Conservation (phyloP, 2,329 filamentous ascomycete species). For the Huntiella bhutanensis region DNA sequence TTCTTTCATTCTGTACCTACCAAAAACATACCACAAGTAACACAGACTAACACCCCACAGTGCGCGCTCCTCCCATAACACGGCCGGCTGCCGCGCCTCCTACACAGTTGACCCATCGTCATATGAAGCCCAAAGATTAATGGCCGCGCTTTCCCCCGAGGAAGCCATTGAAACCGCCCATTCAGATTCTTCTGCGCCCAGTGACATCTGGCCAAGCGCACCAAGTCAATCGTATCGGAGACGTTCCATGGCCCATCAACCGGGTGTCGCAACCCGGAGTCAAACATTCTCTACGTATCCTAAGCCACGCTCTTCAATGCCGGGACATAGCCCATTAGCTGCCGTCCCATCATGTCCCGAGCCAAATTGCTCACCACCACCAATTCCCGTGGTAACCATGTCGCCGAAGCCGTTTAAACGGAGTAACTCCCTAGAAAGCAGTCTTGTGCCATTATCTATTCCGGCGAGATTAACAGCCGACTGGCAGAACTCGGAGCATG, state of each 20-base stretch:
- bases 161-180: constrained; percentile 17
- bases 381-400: not conserved
- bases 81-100: constrained; percentile 19
- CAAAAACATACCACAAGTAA: not conserved
- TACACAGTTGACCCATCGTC: constrained; percentile 26
- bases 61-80: constrained; percentile 3
- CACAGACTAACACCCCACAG: not conserved
- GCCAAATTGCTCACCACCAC: not conserved
- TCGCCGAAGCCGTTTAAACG: not conserved
- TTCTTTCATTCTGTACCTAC: not conserved
- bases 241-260: constrained; percentile 28
- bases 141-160: constrained; percentile 18
- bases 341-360: too few relatives aligned
- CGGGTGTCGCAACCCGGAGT: constrained; percentile 29
- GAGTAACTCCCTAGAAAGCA: not conserved
- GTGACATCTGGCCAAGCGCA: constrained; percentile 27
- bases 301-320: not conserved
- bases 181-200: constrained; percentile 21
- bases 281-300: constrained; percentile 10
- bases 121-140: constrained; percentile 26
- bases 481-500: constrained; percentile 12
- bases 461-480: constrained; percentile 13
- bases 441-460: not conserved
- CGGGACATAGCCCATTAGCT: too few relatives aligned
- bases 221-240: constrained; percentile 30